Evolutionary conservation across 106 monocot species (phyloP).

Genomic region (Triglochin maritima): DNA sequence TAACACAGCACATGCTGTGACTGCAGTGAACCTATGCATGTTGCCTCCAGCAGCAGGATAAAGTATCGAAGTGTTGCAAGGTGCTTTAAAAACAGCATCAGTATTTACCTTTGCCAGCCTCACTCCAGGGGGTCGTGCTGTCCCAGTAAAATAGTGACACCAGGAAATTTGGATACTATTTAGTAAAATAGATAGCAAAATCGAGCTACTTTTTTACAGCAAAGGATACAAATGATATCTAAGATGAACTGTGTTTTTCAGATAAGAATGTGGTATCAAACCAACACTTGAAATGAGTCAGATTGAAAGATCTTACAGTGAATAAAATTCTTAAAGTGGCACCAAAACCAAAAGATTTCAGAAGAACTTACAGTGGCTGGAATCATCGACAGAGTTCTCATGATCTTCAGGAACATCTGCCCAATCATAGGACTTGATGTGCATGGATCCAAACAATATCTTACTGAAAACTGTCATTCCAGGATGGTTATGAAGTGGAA

Average conservation of each 20-base stretch:
- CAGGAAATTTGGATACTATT: background rate
- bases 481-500: slow-evolving; percentile 90
- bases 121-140: slow-evolving; percentile 15
- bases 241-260: too few relatives aligned
- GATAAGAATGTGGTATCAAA: too few relatives aligned
- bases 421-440: slow-evolving; percentile 90
- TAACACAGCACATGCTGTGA: slow-evolving; percentile 61
- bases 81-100: slow-evolving; percentile 50
- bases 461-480: slow-evolving; percentile 97
- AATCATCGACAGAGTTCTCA: background rate
- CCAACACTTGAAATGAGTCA: too few relatives aligned
- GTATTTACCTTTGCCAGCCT: slow-evolving; percentile 44
- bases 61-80: slow-evolving; percentile 69
- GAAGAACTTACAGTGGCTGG: slow-evolving; percentile 17
- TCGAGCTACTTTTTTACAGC: too few relatives aligned
- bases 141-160: background rate
- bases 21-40: slow-evolving; percentile 73
- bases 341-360: background rate
- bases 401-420: slow-evolving; percentile 10
- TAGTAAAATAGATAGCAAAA: background rate
- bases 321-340: background rate
- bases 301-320: background rate
- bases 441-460: slow-evolving; percentile 78
- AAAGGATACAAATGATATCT: too few relatives aligned
- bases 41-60: slow-evolving; percentile 81